Conservation (phyloP, 2,329 filamentous ascomycete genomes). For the Waltergamsia citrina region DNA sequence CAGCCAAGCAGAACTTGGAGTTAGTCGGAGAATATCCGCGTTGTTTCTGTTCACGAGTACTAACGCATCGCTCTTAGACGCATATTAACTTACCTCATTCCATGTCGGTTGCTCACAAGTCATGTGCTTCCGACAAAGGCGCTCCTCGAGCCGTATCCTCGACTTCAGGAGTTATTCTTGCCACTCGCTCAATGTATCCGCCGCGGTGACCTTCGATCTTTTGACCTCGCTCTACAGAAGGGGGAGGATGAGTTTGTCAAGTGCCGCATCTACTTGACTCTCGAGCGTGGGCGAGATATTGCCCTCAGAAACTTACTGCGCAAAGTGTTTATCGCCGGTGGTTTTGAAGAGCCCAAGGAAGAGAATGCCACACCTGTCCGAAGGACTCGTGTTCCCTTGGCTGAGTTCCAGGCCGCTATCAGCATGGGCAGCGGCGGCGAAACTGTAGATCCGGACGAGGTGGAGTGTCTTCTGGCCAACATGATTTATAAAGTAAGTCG, state of each 20-base stretch:
- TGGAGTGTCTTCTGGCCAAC: constrained; percentile 90
- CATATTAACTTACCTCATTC: constrained; percentile 91
- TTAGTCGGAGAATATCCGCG: constrained; percentile 35
- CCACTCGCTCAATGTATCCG: constrained; percentile 74
- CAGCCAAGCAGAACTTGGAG: constrained; percentile 71
- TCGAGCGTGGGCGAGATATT: constrained; percentile 87
- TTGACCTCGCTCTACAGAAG: constrained; percentile 70
- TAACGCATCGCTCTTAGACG: constrained; percentile 43
- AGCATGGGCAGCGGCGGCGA: constrained; percentile 59
- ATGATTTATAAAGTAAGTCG: constrained; percentile 88
- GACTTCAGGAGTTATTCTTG: constrained; percentile 66
- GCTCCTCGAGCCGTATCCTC: constrained; percentile 67
- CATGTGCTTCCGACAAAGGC: constrained; percentile 69
- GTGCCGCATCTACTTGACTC: constrained; percentile 84
- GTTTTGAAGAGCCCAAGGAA: constrained; percentile 70
- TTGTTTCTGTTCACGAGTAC: not conserved
- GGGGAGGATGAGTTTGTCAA: constrained; percentile 92
- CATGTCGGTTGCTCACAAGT: constrained; percentile 80
- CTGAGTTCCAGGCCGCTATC: constrained; percentile 79
- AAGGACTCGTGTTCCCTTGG: constrained; percentile 69
- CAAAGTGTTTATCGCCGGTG: constrained; percentile 80
- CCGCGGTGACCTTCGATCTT: constrained; percentile 70
- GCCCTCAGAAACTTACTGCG: constrained; percentile 84
- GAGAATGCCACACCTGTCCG: constrained; percentile 51
- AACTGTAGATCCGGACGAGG: constrained; percentile 76